Evolutionary conservation across 805 yeast genomes (phyloP).

Genomic region (Suhomyces prunicola): DNA sequence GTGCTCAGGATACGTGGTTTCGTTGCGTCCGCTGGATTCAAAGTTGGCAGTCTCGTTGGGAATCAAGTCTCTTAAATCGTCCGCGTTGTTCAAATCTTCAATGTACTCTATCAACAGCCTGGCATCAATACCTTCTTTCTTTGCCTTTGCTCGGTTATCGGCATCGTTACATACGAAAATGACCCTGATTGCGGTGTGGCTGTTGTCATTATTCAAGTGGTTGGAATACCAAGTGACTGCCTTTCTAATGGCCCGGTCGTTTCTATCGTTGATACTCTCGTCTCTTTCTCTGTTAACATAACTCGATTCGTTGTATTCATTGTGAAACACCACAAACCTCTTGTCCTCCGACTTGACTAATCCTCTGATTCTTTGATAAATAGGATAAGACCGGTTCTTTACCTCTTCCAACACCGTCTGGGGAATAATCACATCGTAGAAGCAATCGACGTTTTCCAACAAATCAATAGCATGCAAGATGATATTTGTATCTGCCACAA

Average conservation of each 20-base stretch:
- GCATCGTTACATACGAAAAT: slow-evolving; percentile 76
- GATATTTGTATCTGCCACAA: slow-evolving; percentile 84
- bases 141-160: slow-evolving; percentile 58
- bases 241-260: slow-evolving; percentile 84
- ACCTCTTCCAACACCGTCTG: slow-evolving; percentile 95
- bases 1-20: slow-evolving; percentile 69
- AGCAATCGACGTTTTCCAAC: slow-evolving; percentile 70
- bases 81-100: slow-evolving; percentile 62
- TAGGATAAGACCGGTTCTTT: slow-evolving; percentile 79
- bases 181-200: slow-evolving; percentile 39
- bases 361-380: slow-evolving; percentile 78
- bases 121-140: slow-evolving; percentile 50
- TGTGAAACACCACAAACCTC: slow-evolving; percentile 87
- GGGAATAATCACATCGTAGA: slow-evolving; percentile 89
- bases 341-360: slow-evolving; percentile 74
- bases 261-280: slow-evolving; percentile 83
- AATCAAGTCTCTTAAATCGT: slow-evolving; percentile 73
- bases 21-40: slow-evolving; percentile 35
- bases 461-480: slow-evolving; percentile 86
- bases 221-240: slow-evolving; percentile 67
- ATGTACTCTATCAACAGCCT: slow-evolving; percentile 67
- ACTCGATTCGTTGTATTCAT: slow-evolving; percentile 79
- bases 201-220: slow-evolving; percentile 49
- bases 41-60: slow-evolving; percentile 53
- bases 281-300: slow-evolving; percentile 57